A percentile compares a stretch with the other conserved stretches of the same genome.
Evolutionary conservation across 108 stramenopile species (phyloP).

Genomic region (Nitzschia sp.): DNA sequence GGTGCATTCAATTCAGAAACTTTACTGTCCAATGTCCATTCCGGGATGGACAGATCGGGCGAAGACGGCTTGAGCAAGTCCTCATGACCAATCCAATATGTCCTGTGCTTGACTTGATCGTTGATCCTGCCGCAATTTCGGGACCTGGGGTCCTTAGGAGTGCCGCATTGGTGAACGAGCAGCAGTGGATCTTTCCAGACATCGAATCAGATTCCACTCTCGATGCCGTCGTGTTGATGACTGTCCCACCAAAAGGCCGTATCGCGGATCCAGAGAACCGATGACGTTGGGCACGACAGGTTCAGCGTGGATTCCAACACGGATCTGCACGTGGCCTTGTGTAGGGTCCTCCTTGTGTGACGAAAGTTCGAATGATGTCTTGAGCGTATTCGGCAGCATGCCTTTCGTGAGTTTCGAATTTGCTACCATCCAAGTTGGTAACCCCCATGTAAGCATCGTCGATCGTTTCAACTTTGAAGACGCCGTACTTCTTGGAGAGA

Average conservation of each 20-base stretch:
- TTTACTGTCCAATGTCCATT: too few relatives aligned
- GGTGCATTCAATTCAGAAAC: neutral
- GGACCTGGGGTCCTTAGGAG: conserved; percentile 9
- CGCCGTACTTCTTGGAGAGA: conserved; percentile 43
- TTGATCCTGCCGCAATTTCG: conserved; percentile 35
- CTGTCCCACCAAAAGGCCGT: conserved; percentile 35
- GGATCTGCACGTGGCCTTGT: conserved; percentile 49
- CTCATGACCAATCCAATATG: conserved; percentile 11
- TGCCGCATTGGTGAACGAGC: conserved; percentile 26
- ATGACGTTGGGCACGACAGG: conserved; percentile 65
- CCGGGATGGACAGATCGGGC: neutral
- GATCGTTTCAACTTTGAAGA: conserved; percentile 65
- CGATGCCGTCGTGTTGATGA: conserved; percentile 24
- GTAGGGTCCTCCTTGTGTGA: conserved; percentile 45
- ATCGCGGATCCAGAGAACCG: conserved; percentile 54
- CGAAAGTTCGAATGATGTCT: conserved; percentile 44
- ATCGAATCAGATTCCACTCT: conserved; percentile 53
- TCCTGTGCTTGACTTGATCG: conserved; percentile 35
- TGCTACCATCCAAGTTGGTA: conserved; percentile 25
- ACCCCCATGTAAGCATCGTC: conserved; percentile 50
- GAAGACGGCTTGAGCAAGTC: neutral
- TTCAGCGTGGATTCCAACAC: conserved; percentile 63
- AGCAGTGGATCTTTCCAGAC: conserved; percentile 45
- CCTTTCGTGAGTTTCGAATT: conserved; percentile 50
- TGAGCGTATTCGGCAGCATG: conserved; percentile 58